Base-by-base conservation (phyloP, 805 yeast genomes). In the Limtongozyma cylindracea region DNA sequence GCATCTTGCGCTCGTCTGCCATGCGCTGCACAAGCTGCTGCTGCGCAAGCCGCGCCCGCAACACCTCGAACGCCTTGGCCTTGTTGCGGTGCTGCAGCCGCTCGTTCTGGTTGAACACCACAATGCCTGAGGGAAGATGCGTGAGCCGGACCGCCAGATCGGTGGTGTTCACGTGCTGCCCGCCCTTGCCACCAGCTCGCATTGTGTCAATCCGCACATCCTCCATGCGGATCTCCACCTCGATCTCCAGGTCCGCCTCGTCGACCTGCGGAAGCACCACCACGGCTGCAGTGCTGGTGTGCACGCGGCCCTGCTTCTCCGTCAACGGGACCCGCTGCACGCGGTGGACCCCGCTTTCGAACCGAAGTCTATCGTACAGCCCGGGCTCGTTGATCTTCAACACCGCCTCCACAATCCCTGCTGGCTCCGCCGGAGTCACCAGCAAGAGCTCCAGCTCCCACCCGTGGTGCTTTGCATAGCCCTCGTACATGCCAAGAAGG, bases 101-200 rank as follows among this genome's bases (percentile, higher is more conserved):
- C 37, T 78, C 93, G 39, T 88, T 95, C 40, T 88, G 96, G 51
- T 82, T 91, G 21, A 67, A 57, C 3, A 88, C 94, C 4, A 65
- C 67, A 18, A 77, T 66, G 3, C 95, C 95, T 0, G 93, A 67
- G 4, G 96, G 95, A 10, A 73, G 51, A 46, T 88, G 98, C 2
- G 84, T 78, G 13, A 88, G 48, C 33, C 98, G 56, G 9, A 88
- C 96, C 0, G 98, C 98, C 2, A 94, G 78, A 38, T 84, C 96
- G 0, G 96, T 88, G 9, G 93, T 84, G 39, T 84, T 84, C 17
- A 84, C 98, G 38, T 84, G 96, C 48, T 84, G 98, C 0, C 98
- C 98, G 25, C 98, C 98, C 30, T 88, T 72, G 3, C 98, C 98
- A 25, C 92, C 67, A 1, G 96, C 77, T 32, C 98, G 56, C 93